Percentiles rank a stretch among this genome's conserved stretches.
phyloP scores from a whole-genome alignment of 768 basidiomycete species.

The Cystofilobasidium capitatum region DNA sequence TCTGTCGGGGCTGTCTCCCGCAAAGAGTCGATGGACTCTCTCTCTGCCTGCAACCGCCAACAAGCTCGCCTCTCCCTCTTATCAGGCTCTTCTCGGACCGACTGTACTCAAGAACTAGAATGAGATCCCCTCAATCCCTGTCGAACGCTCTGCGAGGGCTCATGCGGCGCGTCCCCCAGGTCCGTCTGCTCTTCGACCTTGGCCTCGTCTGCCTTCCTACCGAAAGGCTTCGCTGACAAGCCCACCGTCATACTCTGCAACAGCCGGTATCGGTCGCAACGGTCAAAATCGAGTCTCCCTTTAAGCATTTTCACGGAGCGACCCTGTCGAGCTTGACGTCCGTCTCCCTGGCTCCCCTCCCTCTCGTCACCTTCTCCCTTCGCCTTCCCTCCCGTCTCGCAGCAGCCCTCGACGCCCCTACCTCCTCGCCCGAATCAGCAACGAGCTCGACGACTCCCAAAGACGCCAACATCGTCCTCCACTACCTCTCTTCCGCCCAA shows the following conservation, averaged over 20 bases:
- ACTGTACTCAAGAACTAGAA: too few relatives aligned
- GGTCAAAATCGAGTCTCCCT: constrained; percentile 12
- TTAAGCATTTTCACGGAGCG: constrained; percentile 63
- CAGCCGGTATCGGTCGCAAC: constrained; percentile 27
- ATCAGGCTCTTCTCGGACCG: too few relatives aligned
- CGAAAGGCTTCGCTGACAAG: neutral
- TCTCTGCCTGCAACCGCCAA: too few relatives aligned
- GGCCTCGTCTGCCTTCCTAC: neutral
- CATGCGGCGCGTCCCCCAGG: constrained; percentile 27
- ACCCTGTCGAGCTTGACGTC: constrained; percentile 90
- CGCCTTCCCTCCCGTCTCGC: constrained; percentile 86
- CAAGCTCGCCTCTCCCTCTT: too few relatives aligned
- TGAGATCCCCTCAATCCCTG: neutral
- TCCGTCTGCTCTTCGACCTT: constrained; percentile 1
- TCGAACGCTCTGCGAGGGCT: constrained; percentile 19
- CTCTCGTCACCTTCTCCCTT: constrained; percentile 79
- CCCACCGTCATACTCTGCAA: too few relatives aligned
- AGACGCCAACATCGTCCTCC: constrained; percentile 54
- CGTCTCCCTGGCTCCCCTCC: constrained; percentile 77
- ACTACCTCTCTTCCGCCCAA: constrained; percentile 65
- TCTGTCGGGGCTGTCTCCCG: too few relatives aligned
- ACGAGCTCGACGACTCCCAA: neutral
- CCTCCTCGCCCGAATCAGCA: constrained; percentile 40
- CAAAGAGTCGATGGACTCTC: too few relatives aligned
- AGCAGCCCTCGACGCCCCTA: constrained; percentile 35